Evolutionary conservation across 2,329 filamentous ascomycete genomes (phyloP), one percentile per base, ranked within the genome.

Genomic region (Beauveria brongniartii): DNA sequence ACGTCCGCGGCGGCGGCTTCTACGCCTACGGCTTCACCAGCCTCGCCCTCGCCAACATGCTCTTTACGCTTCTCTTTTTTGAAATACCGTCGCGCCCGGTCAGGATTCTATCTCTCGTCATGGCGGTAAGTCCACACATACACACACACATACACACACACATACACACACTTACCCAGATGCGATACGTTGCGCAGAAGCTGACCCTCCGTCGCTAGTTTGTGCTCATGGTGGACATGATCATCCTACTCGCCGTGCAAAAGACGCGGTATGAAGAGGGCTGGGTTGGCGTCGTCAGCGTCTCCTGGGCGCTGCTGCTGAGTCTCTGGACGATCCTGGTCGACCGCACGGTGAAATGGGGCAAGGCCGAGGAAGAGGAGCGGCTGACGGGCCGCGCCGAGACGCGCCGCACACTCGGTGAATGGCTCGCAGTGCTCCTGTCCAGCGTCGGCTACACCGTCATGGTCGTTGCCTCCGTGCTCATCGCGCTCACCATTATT

Each of bases 321-420:
- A 83, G 88, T 41, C 72, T 89, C 3, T 97, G 91, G 85, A 89
- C 89, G 26, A 79, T 97, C 22, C 68, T 88, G 9, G 90, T 88
- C 8, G 93, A 96, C 69, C 82, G 88, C 53, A 86, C 90, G 5
- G 94, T 99, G 9, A 83, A 89, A 68, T 96, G 91, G 89, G 94
- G 93, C 61, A 97, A 97, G 74, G 81, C 80, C 1, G 91, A 97
- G 68, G 94, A 97, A 72, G 94, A 99, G 71, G 88, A 96, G 72
- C 86, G 94, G 28, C 78, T 97, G 22, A 97, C 93, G 0, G 94
- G 94, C 12, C 88, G 93, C 16, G 84, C 89, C 34, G 93, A 99
- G 76, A 91, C 89, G 12, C 84, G 92, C 26, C 86, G 92, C 30
- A 90, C 91, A 0, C 73, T 97, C 5, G 77, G 82, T 47, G 91